A percentile compares a stretch with the other conserved stretches of the same genome.
Conservation (phyloP, 2,329 filamentous ascomycete genomes). For the Mycosphaerelloides madeirae region DNA sequence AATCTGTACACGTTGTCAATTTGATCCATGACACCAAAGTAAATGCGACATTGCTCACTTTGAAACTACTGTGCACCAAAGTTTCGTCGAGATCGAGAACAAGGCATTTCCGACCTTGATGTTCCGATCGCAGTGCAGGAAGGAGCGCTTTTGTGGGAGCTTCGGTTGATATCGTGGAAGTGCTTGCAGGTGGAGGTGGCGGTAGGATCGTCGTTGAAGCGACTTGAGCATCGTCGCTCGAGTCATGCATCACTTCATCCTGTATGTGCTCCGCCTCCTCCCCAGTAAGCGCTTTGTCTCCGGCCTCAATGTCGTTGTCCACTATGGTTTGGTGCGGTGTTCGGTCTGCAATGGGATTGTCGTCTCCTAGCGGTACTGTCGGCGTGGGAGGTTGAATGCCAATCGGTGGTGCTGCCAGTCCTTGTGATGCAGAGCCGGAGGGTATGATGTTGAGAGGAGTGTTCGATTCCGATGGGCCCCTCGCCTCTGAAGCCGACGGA, state of each 20-base stretch:
- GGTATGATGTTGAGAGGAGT: constrained; percentile 7
- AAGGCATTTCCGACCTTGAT: constrained; percentile 85
- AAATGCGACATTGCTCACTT: constrained; percentile 54
- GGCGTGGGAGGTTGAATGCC: constrained; percentile 45
- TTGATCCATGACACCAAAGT: neutral
- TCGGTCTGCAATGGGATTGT: constrained; percentile 44
- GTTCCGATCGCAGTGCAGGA: constrained; percentile 72
- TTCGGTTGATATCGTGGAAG: neutral
- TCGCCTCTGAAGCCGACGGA: neutral
- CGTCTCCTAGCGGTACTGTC: constrained; percentile 35
- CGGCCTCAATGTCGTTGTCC: constrained; percentile 60
- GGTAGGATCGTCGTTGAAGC: constrained; percentile 38
- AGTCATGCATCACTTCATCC: constrained; percentile 15
- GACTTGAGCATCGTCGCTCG: constrained; percentile 8
- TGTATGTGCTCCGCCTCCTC: constrained; percentile 40
- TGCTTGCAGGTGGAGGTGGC: constrained; percentile 47
- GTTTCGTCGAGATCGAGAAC: constrained; percentile 96
- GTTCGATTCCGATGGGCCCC: neutral
- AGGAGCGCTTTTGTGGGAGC: constrained; percentile 57
- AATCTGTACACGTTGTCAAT: constrained; percentile 58
- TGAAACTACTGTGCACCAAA: constrained; percentile 96
- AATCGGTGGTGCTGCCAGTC: constrained; percentile 33
- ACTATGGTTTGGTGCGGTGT: constrained; percentile 45
- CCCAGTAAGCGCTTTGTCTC: constrained; percentile 45
- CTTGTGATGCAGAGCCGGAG: constrained; percentile 4